A percentile compares a stretch with the other conserved stretches of the same genome.
Conservation (phyloP, 2,329 filamentous ascomycete genomes). For the Didymella exigua region DNA sequence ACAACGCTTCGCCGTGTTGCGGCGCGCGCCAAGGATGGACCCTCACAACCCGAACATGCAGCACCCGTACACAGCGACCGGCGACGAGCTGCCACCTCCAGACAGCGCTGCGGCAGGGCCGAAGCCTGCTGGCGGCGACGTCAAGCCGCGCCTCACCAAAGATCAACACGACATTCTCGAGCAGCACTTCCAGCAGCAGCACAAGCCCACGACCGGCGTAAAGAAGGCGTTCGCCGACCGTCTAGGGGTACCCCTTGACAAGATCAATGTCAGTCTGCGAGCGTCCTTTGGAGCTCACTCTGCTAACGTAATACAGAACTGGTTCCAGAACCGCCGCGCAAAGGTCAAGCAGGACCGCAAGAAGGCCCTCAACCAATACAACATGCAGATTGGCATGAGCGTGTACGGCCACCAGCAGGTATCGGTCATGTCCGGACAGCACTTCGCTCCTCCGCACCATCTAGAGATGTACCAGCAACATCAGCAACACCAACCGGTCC, state of each 20-base stretch:
- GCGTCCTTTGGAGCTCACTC: neutral
- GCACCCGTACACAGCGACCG: conserved; percentile 24
- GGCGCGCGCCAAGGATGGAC: conserved; percentile 39
- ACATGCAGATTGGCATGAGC: conserved; percentile 42
- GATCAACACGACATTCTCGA: conserved; percentile 61
- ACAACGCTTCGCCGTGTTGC: conserved; percentile 25
- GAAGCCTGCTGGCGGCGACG: conserved; percentile 48
- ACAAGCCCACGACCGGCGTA: conserved; percentile 57
- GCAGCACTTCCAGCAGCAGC: conserved; percentile 54
- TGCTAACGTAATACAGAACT: conserved; percentile 54
- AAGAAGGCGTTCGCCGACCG: conserved; percentile 58
- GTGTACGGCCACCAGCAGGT: conserved; percentile 27
- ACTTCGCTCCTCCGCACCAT: conserved; percentile 13
- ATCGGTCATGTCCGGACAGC: conserved; percentile 30
- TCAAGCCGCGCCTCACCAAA: conserved; percentile 59
- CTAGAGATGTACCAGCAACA: conserved; percentile 17
- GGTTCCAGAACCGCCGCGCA: conserved; percentile 60
- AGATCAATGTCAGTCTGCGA: conserved; percentile 57
- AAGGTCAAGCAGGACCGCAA: conserved; percentile 60
- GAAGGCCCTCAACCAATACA: conserved; percentile 50
- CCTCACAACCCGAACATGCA: conserved; percentile 33
- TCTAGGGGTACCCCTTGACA: conserved; percentile 57
- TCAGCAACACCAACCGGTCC: conserved; percentile 6
- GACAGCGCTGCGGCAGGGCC: conserved; percentile 27
- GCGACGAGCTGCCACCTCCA: conserved; percentile 18